These are phyloP conservation scores for Trypanosoma cruzi DNA, from an alignment of 208 protist genomes.

Conservation along the genomic window DNA sequence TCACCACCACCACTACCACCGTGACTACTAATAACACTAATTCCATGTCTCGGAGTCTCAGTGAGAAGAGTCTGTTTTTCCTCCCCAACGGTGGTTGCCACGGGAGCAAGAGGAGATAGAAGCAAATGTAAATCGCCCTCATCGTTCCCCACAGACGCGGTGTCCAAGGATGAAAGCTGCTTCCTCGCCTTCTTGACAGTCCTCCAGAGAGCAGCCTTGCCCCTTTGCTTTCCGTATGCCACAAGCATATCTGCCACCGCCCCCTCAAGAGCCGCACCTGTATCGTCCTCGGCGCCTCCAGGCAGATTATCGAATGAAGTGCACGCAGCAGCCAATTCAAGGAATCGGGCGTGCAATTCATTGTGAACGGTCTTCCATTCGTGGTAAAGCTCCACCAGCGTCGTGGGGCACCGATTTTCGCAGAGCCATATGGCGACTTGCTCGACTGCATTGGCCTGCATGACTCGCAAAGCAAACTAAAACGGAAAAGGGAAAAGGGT, in stretches of 20 bases:
- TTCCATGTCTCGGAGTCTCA: background rate
- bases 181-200: conserved; percentile 3
- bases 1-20: background rate
- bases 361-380: conserved; percentile 23
- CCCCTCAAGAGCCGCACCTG: background rate
- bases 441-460: conserved; percentile 19
- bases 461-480: background rate
- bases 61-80: background rate
- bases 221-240: conserved; percentile 5
- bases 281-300: background rate
- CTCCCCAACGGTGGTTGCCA: background rate
- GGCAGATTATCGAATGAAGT: background rate
- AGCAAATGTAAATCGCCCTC: background rate
- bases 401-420: conserved; percentile 28
- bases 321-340: conserved; percentile 11
- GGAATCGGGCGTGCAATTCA: conserved; percentile 10
- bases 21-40: conserved; percentile 1
- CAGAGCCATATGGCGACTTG: conserved; percentile 40
- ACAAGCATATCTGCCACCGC: conserved; percentile 22
- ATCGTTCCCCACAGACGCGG: background rate
- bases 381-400: conserved; percentile 39
- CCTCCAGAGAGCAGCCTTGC: background rate
- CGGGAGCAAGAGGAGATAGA: background rate
- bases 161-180: background rate
- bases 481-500: background rate